Conservation (phyloP, 495 filamentous ascomycete species). For the Xylaria telfairii region DNA sequence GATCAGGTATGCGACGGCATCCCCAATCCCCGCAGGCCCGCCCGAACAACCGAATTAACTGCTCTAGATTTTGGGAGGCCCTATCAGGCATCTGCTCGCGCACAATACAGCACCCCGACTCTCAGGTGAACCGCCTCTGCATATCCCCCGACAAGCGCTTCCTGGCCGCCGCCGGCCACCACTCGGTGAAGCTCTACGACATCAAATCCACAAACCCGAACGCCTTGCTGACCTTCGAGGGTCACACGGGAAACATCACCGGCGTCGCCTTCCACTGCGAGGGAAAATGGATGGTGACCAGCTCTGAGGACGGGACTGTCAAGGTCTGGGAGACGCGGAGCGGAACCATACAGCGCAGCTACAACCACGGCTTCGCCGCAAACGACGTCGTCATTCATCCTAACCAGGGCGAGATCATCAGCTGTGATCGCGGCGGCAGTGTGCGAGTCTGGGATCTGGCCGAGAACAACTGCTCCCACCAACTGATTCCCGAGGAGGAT, state of each 20-base stretch:
- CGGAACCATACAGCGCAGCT: slow-evolving; percentile 88
- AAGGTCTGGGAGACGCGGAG: slow-evolving; percentile 98
- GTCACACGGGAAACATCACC: slow-evolving; percentile 93
- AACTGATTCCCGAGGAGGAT: slow-evolving; percentile 95
- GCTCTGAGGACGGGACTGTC: slow-evolving; percentile 94
- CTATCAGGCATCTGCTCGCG: slow-evolving; percentile 96
- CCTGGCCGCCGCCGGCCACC: slow-evolving; percentile 92
- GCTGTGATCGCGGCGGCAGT: slow-evolving; percentile 90
- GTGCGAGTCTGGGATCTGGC: slow-evolving; percentile 96
- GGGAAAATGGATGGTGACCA: slow-evolving; percentile 99
- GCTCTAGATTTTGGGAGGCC: slow-evolving; percentile 91
- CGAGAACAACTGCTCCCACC: slow-evolving; percentile 95
- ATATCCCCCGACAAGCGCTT: slow-evolving; percentile 98
- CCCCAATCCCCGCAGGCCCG: neutral
- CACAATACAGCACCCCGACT: slow-evolving; percentile 96
- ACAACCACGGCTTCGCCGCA: slow-evolving; percentile 82
- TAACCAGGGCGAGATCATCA: slow-evolving; percentile 97
- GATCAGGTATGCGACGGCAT: slow-evolving; percentile 72
- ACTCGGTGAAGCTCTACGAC: slow-evolving; percentile 95
- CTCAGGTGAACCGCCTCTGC: slow-evolving; percentile 96
- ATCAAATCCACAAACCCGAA: slow-evolving; percentile 96
- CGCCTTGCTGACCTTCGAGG: slow-evolving; percentile 89
- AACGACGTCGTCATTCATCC: slow-evolving; percentile 98
- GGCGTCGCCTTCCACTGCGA: slow-evolving; percentile 98
- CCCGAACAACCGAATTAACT: slow-evolving; percentile 2